Evolutionary conservation across 73 alveolate species (phyloP), one percentile per base, ranked within the genome.

Genomic region (Strombidium stylifer): DNA sequence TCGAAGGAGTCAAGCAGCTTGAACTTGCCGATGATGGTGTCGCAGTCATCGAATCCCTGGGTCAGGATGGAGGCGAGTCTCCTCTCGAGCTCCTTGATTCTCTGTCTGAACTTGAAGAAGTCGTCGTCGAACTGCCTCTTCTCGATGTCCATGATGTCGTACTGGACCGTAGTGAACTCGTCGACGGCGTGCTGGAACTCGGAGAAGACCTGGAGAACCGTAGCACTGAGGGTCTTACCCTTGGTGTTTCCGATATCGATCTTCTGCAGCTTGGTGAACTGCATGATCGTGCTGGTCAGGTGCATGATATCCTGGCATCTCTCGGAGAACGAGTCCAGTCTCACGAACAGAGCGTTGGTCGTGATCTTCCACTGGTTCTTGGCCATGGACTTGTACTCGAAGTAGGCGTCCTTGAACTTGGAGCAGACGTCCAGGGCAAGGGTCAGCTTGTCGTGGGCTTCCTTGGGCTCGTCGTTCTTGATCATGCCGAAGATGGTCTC

Each of bases 201-300:
- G 50, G 85, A 85, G 59, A 85, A 86, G 70, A 97, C 96, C 50
- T 94, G 95, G 34, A 73, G 82, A 45, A 97, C 97, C 27, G 99
- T 92, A 56, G 85, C 95, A 18, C 99, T 96, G 68, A 97, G 96
- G 31, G 97, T 92, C 80, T 95, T 97, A 52, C 99, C 99, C 86
- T 96, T 97, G 58, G 99, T 97, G 39, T 99, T 99, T 47, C 99
- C 99, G 36, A 96, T 90, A 59, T 95, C 99, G 70, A 96, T 97
- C 62, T 96, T 90, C 52, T 96, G 90, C 80, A 96, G 94, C 76
- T 96, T 96, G 79, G 86, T 90, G 83, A 96, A 95, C 57, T 96
- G 96, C 31, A 93, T 94, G 56, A 94, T 96, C 10, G 99, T 96
- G 81, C 92, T 89, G 24, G 99, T 96, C 57, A 97, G 85, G 79